Base-by-base conservation (phyloP, 495 filamentous ascomycete species). In the Xylaria cubensis region DNA sequence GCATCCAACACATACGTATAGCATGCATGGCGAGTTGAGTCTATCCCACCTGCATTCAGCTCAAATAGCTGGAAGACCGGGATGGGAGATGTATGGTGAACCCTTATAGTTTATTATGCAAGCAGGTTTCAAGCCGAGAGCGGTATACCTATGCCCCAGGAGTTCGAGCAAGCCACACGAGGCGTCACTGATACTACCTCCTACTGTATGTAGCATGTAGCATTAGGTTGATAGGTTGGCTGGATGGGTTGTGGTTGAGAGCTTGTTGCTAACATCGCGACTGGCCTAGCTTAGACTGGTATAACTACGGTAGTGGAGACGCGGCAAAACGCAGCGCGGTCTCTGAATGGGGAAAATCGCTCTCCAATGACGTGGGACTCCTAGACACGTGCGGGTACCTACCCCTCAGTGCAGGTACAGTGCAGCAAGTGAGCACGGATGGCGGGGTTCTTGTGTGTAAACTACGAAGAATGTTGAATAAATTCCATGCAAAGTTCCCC, bases 11-110 rank as follows among this genome's bases (percentile, higher is more conserved):
- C 61, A 15, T 24, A 64, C 61, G 24, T 24, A 64, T 64, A 24
- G 61, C 61, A 64, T 64, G 61, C 61, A 64, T 42, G 61, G 61
- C 61, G 39, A 64, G 39, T 15, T 21, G 58, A 61, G 34, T 61
- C 17, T n/a, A 36, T 61, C 19, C 17, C 1, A 12, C 32, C 34
- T 61, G 19, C 58, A 39, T 44, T 44, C 2, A 19, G 26, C n/a
- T n/a, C 58, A 39, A 44, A 64, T 19, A 19, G 26, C 36, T n/a
- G 4, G n/a, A 62, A 7, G 19, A 64, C 21, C 26, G 26, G 61
- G 10, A 44, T 39, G 58, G 17, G 26, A 36, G 55, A 36, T 59
- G 55, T 36, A 36, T 36, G 21, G 5, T 17, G n/a, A 24, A 9
- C 50, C 7, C 42, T 46, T 46, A 51, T 12, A 21, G n/a, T 51